Conservation (phyloP, 2,329 filamentous ascomycete genomes). For the Trichoderma citrinoviride region DNA sequence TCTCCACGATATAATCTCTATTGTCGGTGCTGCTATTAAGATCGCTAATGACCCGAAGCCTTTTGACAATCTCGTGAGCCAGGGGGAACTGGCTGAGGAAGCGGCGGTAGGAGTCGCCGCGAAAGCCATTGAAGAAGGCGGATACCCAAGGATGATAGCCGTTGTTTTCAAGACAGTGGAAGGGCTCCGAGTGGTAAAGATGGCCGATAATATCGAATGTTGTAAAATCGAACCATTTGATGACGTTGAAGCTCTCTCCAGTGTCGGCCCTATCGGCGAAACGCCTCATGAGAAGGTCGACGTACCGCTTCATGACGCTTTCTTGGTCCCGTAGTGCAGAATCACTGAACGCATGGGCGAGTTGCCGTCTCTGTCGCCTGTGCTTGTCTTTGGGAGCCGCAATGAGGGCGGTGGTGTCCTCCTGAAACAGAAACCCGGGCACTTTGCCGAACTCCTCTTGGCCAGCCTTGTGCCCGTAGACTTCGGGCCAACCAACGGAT, state of each 20-base stretch:
- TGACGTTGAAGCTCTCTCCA: conserved; percentile 28
- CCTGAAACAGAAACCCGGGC: not conserved
- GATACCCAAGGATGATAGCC: conserved; percentile 31
- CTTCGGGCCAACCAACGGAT: conserved; percentile 35
- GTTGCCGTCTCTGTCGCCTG: conserved; percentile 27
- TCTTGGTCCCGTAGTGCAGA: conserved; percentile 34
- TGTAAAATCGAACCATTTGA: conserved; percentile 38
- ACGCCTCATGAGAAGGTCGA: conserved; percentile 29
- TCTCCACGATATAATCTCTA: conserved; percentile 28
- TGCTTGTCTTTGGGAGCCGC: conserved; percentile 24
- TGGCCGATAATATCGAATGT: conserved; percentile 43
- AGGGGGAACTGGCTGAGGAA: conserved; percentile 23
- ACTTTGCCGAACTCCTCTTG: conserved; percentile 25
- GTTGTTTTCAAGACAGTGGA: conserved; percentile 35
- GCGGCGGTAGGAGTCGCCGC: conserved; percentile 12
- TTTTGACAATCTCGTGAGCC: not conserved
- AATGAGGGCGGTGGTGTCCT: conserved; percentile 24
- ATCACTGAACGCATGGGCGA: conserved; percentile 35
- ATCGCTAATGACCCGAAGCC: not conserved
- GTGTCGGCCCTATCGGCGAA: conserved; percentile 23
- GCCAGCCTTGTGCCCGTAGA: conserved; percentile 30
- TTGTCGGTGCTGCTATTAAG: not conserved
- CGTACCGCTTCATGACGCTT: conserved; percentile 28
- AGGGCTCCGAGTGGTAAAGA: conserved; percentile 45
- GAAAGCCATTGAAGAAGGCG: conserved; percentile 25